These are phyloP conservation scores for Phlebiopsis gigantea DNA, from an alignment of 768 basidiomycete species.

Conservation along the genomic window DNA sequence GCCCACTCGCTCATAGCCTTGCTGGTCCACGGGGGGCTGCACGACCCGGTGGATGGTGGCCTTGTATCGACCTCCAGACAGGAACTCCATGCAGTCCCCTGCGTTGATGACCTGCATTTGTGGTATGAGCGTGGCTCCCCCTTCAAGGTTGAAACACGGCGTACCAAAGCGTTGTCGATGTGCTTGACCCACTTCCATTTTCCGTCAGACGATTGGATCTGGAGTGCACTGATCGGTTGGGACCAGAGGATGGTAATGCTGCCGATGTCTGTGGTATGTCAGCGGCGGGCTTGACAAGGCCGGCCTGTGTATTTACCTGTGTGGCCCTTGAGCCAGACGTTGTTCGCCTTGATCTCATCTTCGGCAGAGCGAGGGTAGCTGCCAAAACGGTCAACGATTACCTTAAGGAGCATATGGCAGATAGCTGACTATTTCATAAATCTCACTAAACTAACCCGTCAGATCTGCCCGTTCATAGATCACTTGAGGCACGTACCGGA, in stretches of 20 bases:
- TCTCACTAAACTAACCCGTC: neutral
- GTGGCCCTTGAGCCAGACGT: constrained; percentile 59
- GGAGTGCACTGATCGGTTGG: constrained; percentile 54
- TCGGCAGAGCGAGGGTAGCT: constrained; percentile 47
- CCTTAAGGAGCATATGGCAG: neutral
- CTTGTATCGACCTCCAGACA: constrained; percentile 56
- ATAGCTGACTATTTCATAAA: constrained; percentile 31
- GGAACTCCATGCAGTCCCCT: constrained; percentile 54
- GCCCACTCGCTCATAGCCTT: constrained; percentile 42
- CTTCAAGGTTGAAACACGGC: neutral
- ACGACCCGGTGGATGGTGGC: constrained; percentile 61
- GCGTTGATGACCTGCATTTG: constrained; percentile 45
- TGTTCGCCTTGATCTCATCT: constrained; percentile 45
- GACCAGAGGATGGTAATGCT: constrained; percentile 54
- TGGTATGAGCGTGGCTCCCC: neutral
- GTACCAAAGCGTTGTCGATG: constrained; percentile 31
- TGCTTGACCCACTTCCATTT: constrained; percentile 38
- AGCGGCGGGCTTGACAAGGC: too few species aligned
- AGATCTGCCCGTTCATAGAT: too few species aligned
- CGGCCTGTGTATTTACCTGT: constrained; percentile 32
- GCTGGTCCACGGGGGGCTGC: constrained; percentile 54
- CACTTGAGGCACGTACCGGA: constrained; percentile 11
- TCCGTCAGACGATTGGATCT: constrained; percentile 48
- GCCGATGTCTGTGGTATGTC: constrained; percentile 42
- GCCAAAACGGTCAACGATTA: neutral